Base-by-base conservation (phyloP, 257 asterid genomes). In the Paulownia fortunei region DNA sequence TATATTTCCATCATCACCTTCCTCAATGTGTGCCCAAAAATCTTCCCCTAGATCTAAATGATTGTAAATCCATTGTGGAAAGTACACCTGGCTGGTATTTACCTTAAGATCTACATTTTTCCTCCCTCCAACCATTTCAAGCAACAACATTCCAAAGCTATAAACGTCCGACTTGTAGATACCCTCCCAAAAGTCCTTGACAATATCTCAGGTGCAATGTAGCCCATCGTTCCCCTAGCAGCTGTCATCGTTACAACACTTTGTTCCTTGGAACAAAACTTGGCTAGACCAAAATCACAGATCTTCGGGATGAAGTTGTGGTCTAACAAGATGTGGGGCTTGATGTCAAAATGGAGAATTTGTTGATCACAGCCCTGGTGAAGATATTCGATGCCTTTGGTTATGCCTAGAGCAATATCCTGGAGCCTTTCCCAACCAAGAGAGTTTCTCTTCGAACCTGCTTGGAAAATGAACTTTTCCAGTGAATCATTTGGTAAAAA, bases 301-400 rank as follows among this genome's bases (percentile, higher is more conserved):
- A 86, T 70, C 66, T 86, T 85, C 0, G 85, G 83, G 37, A 66
- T 80, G 63, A 77, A 80, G 32, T 80, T 82, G 1, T 83, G 73
- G 44, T 85, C 89, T 24, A 82, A 66, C 56, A 82, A 64, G 51
- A 85, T 85, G 65, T 79, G 82, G 7, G 86, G 88, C 72, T 82
- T 85, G 61, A 85, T 85, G 60, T 85, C 85, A 1, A 76, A 76
- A 51, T 85, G 86, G 42, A 85, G 82, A 77, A 82, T 85, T 49
- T 82, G 82, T 16, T 56, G 73, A 52, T 82, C 80, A 32, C 89
- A 79, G 1, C 82, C 82, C 6, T 67, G 80, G 54, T 73, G 85
- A 42, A 83, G 87, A 59, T 83, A 72, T 18, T 81, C 84, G 5
- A 86, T 69, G 13, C 87, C 87, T 67, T 69, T 70, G 9, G 78